Evolutionary conservation across 139 green algal genomes (phyloP), one percentile per base, ranked within the genome.

Genomic region (Coelastrella sp.): DNA sequence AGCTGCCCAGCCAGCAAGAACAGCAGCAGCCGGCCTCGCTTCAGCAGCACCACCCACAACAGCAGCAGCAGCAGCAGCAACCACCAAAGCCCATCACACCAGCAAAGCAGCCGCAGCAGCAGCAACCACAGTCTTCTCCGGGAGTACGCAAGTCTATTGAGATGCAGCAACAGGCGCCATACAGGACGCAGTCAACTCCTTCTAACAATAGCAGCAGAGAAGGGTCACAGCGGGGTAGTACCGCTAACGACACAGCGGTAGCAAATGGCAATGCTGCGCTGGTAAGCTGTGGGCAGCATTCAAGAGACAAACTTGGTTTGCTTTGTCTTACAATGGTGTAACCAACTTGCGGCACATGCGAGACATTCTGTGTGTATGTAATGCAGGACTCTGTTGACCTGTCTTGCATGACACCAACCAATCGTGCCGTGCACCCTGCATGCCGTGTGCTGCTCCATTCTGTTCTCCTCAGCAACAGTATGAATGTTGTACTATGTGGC

Each of bases 1-100:
- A 90, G 81, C 76, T 88, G 54, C 85, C 88, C 4, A 78, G 54
- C 86, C 8, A 79, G 13, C 78, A 73, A 78, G 78, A 82, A 64
- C 87, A 87, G 64, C n/a, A 23, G 60, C n/a, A 13, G 61, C 60
- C 32, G 8, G 23, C 17, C 7, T 11, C 57, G 61, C 20, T 65
- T 64, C 79, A 80, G 77, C 64, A 75, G 58, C 57, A 64, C 32
- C 80, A 76, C 66, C 66, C 73, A 80, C 88, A 91, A n/a, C 64
- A 47, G 47, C 65, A 91, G 87, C 54, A 83, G 78, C 64, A 85
- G 76, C 76, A 78, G 73, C n/a, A 74, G 73, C 86, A 84, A 17
- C 73, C 79, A 71, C 10, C 61, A 71, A 71, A 71, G 61, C 13
- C 58, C 10, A 22, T 22, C 47, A 57, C 65, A 83, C 56, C 85